phyloP scores from a whole-genome alignment of 352 stramenopile genomes.

The Pelagophyceae sp. region DNA sequence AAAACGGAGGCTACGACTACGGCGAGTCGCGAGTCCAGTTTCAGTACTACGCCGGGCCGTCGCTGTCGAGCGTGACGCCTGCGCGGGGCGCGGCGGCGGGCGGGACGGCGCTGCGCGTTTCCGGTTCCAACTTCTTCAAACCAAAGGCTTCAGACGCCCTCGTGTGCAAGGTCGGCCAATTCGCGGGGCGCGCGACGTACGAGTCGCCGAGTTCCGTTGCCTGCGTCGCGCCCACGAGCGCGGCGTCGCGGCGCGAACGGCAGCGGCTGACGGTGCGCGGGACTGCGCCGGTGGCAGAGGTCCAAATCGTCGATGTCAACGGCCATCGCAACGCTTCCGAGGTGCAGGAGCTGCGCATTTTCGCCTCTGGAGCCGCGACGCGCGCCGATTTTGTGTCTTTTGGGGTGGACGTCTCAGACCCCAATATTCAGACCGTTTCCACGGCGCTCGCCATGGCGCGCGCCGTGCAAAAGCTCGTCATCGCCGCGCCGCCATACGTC shows the following conservation, averaged over 20 bases:
- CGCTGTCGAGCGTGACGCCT: background rate
- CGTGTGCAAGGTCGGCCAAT: constrained; percentile 33
- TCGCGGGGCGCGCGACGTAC: background rate
- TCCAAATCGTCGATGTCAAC: constrained; percentile 8
- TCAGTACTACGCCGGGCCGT: background rate
- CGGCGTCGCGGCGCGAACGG: constrained; percentile 1
- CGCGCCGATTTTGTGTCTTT: constrained; percentile 2
- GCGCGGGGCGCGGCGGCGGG: background rate
- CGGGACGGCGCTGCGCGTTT: background rate
- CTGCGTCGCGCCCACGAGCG: constrained; percentile 26
- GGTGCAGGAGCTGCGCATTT: background rate
- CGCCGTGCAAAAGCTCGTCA: background rate
- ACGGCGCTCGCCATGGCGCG: background rate
- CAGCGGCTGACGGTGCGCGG: constrained; percentile 17
- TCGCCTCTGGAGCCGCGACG: background rate
- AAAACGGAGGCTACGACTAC: constrained; percentile 5
- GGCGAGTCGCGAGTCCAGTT: background rate
- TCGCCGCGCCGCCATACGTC: background rate
- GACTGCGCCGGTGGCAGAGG: background rate
- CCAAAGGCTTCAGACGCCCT: background rate
- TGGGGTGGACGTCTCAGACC: background rate
- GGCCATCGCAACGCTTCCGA: background rate
- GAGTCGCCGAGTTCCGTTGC: constrained; percentile 10
- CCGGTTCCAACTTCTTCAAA: background rate
- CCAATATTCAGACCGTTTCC: constrained; percentile 2